These are phyloP conservation scores for Clonostachys chloroleuca DNA, from an alignment of 2,329 filamentous ascomycete species.

Conservation along the genomic window DNA sequence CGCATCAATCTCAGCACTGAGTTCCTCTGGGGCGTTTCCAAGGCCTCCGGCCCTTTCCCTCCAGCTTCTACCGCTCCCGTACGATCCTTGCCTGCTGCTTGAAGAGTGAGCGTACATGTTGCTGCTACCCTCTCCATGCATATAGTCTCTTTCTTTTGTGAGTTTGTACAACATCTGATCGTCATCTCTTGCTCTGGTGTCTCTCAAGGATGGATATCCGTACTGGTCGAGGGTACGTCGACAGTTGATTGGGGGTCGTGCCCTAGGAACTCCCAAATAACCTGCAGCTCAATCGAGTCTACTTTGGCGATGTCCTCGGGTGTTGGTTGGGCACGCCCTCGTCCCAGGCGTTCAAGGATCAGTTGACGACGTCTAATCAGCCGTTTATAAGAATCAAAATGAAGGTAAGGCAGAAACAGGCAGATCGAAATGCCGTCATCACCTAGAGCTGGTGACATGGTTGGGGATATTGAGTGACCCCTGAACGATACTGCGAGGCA, in stretches of 20 bases:
- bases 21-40: constrained; percentile 14
- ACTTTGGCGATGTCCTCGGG: constrained; percentile 47
- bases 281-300: constrained; percentile 50
- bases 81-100: constrained; percentile 15
- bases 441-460: constrained; percentile 16
- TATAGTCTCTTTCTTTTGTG: constrained; percentile 39
- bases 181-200: constrained; percentile 57
- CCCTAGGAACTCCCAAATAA: constrained; percentile 60
- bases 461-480: constrained; percentile 16
- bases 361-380: constrained; percentile 51
- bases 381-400: constrained; percentile 60
- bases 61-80: constrained; percentile 17
- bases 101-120: constrained; percentile 19
- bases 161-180: constrained; percentile 67
- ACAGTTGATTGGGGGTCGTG: constrained; percentile 58
- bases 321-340: constrained; percentile 52
- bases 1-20: constrained; percentile 18
- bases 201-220: constrained; percentile 55
- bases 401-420: constrained; percentile 54
- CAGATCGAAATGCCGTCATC: constrained; percentile 34
- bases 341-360: constrained; percentile 43
- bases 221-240: constrained; percentile 61
- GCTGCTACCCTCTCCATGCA: constrained; percentile 10
- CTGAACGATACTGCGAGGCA: constrained; percentile 25
- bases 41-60: constrained; percentile 12